Conservation (phyloP, 805 yeast species). For the Schizosaccharomyces osmophilus region DNA sequence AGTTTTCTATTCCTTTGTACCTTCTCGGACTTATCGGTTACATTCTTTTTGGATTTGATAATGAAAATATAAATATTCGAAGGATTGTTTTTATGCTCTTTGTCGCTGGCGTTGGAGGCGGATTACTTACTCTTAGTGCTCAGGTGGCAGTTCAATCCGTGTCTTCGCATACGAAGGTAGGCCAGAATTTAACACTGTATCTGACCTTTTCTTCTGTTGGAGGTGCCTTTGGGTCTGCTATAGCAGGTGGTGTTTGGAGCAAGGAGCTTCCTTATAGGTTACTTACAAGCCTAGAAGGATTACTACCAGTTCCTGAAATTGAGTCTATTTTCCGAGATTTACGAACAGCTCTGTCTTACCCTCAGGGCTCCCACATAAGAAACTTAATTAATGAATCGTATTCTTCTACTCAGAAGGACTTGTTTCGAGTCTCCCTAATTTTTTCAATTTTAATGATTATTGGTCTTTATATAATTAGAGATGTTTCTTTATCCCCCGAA, state of each 20-base stretch:
- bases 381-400: neutral
- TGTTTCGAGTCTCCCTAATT: neutral
- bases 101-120: constrained; percentile 35
- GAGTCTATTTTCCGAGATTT: neutral
- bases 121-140: constrained; percentile 32
- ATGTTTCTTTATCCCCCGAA: neutral
- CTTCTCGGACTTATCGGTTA: neutral
- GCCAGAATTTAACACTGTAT: constrained; percentile 28
- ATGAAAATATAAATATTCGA: neutral
- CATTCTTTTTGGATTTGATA: neutral
- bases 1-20: neutral
- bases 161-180: constrained; percentile 31
- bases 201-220: constrained; percentile 34
- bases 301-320: neutral
- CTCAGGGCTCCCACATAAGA: neutral
- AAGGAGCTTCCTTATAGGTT: neutral
- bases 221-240: constrained; percentile 30
- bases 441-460: neutral
- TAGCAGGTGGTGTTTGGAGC: constrained; percentile 44
- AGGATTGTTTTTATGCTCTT: constrained; percentile 15
- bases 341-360: neutral
- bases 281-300: neutral
- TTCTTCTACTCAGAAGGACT: neutral
- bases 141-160: constrained; percentile 31
- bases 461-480: neutral